phyloP scores from a whole-genome alignment of 2,329 filamentous ascomycete genomes.

The Cercospora zeae-maydis region DNA sequence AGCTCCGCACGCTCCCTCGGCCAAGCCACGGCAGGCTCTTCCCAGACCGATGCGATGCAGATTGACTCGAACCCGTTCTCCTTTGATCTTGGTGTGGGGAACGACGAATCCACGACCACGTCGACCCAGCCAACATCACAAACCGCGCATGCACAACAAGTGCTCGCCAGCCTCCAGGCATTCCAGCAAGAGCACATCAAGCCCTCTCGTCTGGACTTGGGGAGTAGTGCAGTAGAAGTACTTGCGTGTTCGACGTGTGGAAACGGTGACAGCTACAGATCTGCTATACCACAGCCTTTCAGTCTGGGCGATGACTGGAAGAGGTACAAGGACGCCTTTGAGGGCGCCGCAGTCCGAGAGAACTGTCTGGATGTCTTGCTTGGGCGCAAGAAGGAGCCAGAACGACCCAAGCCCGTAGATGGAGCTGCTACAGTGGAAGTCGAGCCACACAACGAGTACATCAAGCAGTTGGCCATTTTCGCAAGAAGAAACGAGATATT shows the following conservation, averaged over 20 bases:
- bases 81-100: conserved; percentile 4
- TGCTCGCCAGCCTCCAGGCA: conserved; percentile 20
- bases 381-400: conserved; percentile 31
- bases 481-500: conserved; percentile 32
- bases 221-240: conserved; percentile 31
- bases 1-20: conserved; percentile 10
- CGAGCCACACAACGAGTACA: conserved; percentile 35
- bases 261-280: conserved; percentile 31
- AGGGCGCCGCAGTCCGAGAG: conserved; percentile 32
- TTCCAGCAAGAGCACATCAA: conserved; percentile 32
- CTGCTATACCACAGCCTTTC: conserved; percentile 18
- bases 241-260: conserved; percentile 33
- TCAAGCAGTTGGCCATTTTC: conserved; percentile 36
- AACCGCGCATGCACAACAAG: conserved; percentile 19
- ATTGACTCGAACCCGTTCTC: conserved; percentile 14
- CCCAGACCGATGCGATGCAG: conserved; percentile 12
- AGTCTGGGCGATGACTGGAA: conserved; percentile 29
- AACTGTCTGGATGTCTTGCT: conserved; percentile 32
- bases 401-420: conserved; percentile 17
- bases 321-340: conserved; percentile 28
- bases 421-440: conserved; percentile 22
- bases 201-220: conserved; percentile 27
- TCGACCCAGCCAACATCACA: conserved; percentile 7
- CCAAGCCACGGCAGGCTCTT: conserved; percentile 5
- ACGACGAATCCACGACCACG: conserved; percentile 7